A percentile compares a stretch with the other conserved stretches of the same genome.
phyloP scores from a whole-genome alignment of 225 moss, liverwort and hornwort genomes.

The Asterella californica region DNA sequence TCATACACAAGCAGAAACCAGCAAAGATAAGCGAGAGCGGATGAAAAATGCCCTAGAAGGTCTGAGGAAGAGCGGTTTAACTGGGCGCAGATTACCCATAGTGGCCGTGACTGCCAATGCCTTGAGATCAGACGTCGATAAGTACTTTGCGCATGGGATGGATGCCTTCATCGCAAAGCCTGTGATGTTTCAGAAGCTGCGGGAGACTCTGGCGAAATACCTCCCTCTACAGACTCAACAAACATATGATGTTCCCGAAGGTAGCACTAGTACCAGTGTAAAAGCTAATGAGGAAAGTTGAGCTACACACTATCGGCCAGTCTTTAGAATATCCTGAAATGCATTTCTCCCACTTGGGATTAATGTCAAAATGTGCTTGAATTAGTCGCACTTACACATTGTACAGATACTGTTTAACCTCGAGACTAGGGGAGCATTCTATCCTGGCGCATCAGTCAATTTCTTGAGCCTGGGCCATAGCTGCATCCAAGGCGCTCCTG shows the following conservation, averaged over 20 bases:
- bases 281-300: conserved; percentile 7
- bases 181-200: conserved; percentile 29
- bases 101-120: conserved; percentile 32
- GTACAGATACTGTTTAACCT: not conserved
- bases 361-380: not conserved
- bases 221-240: conserved; percentile 18
- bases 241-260: not conserved
- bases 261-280: not conserved
- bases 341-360: not conserved
- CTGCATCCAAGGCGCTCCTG: not conserved
- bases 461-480: not conserved
- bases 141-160: conserved; percentile 32
- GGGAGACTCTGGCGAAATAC: conserved; percentile 28
- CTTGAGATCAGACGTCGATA: conserved; percentile 23
- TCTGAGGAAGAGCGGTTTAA: conserved; percentile 7
- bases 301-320: not conserved
- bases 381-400: not conserved
- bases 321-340: not conserved
- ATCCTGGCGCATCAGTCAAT: not conserved
- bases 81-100: conserved; percentile 22
- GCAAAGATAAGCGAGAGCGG: conserved; percentile 9
- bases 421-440: not conserved
- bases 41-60: conserved; percentile 21
- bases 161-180: conserved; percentile 33
- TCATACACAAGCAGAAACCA: conserved; percentile 1